Evolutionary conservation across 768 basidiomycete species (phyloP).

Genomic region (Phlegmacium glaucopus): DNA sequence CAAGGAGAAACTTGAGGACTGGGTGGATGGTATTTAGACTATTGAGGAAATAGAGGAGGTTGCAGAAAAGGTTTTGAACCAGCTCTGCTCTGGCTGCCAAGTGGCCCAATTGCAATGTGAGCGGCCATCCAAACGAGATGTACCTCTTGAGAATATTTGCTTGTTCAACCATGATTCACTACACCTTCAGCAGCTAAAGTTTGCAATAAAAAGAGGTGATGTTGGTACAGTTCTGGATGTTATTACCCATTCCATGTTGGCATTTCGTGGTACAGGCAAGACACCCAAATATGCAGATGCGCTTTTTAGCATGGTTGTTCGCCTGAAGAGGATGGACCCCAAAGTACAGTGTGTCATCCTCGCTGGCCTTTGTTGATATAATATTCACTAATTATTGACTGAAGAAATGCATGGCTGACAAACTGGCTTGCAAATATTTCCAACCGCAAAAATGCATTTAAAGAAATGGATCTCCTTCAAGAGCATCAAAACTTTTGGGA

Average conservation of each 20-base stretch:
- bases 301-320: conserved; percentile 6
- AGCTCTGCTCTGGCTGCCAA: not conserved
- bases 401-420: conserved; percentile 7
- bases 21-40: no score
- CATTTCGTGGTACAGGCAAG: conserved; percentile 14
- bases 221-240: conserved; percentile 12
- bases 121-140: conserved; percentile 10
- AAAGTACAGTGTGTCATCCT: conserved; percentile 6
- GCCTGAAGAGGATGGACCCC: conserved; percentile 10
- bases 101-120: not conserved
- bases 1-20: conserved; percentile 2
- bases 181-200: conserved; percentile 9
- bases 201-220: conserved; percentile 14
- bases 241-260: conserved; percentile 9
- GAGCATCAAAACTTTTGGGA: conserved; percentile 22
- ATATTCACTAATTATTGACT: not conserved
- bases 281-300: conserved; percentile 18
- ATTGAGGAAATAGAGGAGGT: no score
- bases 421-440: conserved; percentile 23
- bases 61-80: not conserved
- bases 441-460: conserved; percentile 13
- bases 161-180: conserved; percentile 13
- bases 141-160: conserved; percentile 12
- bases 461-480: conserved; percentile 22
- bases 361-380: not conserved